Conservation (phyloP, 73 alveolate species). For the Paramecium bursaria region DNA sequence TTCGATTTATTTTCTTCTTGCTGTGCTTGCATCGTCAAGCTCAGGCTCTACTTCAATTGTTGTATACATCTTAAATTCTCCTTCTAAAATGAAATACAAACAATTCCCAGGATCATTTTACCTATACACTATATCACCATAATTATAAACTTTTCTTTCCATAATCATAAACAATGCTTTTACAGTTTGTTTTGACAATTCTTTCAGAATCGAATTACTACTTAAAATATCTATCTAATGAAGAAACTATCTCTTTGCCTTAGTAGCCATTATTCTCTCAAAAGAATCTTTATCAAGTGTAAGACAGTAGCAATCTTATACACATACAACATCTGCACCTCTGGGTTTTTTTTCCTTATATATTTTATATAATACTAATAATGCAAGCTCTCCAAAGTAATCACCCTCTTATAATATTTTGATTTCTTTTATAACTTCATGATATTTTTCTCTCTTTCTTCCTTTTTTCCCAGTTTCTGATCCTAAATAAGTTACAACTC, state of each 20-base stretch:
- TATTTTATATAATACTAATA: slow-evolving; percentile 22
- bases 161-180: slow-evolving; percentile 57
- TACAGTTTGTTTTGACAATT: slow-evolving; percentile 46
- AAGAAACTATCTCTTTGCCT: slow-evolving; percentile 32
- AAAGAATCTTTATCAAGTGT: slow-evolving; percentile 46
- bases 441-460: slow-evolving; percentile 50
- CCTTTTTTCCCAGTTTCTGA: slow-evolving; percentile 33
- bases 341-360: slow-evolving; percentile 48
- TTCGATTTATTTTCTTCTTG: too few relatives aligned
- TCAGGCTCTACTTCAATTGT: not conserved
- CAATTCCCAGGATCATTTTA: slow-evolving; percentile 12
- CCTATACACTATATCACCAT: slow-evolving; percentile 26
- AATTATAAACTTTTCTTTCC: slow-evolving; percentile 52
- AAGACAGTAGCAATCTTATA: not conserved
- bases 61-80: slow-evolving; percentile 33
- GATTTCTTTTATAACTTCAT: slow-evolving; percentile 44
- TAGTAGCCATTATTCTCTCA: slow-evolving; percentile 55
- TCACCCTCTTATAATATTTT: slow-evolving; percentile 44
- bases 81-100: slow-evolving; percentile 44
- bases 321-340: slow-evolving; percentile 53
- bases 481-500: slow-evolving; percentile 28
- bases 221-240: slow-evolving; percentile 17
- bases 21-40: not conserved
- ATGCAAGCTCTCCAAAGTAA: slow-evolving; percentile 50
- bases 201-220: slow-evolving; percentile 35